These are phyloP conservation scores for Backusella sp. DNA, from an alignment of 192 early-diverging fungal genomes.

Conservation along the genomic window DNA sequence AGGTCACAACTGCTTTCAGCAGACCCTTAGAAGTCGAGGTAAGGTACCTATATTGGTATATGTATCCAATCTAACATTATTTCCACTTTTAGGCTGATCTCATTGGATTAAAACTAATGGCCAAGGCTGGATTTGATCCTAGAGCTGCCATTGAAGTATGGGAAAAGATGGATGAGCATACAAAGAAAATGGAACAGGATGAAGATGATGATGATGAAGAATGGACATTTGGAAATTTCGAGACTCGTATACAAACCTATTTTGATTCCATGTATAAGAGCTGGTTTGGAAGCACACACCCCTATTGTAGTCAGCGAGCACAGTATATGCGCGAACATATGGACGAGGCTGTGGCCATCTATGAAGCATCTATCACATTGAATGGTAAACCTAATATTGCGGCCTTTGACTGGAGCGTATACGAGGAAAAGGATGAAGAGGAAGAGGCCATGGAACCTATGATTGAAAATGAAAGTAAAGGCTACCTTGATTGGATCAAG, in stretches of 20 bases:
- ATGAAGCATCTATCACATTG: conserved; percentile 13
- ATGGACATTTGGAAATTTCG: not conserved
- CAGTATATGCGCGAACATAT: conserved; percentile 27
- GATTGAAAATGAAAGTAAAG: not conserved
- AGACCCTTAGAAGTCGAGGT: not conserved
- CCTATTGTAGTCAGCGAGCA: conserved; percentile 17
- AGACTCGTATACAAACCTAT: conserved; percentile 4
- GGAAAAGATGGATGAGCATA: conserved; percentile 40
- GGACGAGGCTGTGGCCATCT: conserved; percentile 13
- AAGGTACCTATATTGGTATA: not conserved
- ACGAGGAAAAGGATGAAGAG: not conserved
- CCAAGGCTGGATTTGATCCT: conserved; percentile 51
- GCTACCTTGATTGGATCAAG: not conserved
- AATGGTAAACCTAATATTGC: conserved; percentile 18
- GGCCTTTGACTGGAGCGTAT: not conserved
- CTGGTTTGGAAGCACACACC: conserved; percentile 29
- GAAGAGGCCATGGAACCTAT: not conserved
- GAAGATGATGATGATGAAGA: not conserved
- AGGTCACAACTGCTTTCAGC: not conserved
- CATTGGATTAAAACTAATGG: conserved; percentile 46
- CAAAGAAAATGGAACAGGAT: not conserved
- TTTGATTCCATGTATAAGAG: conserved; percentile 2
- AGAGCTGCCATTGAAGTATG: conserved; percentile 44
- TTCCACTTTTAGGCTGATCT: conserved; percentile 35
- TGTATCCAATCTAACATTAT: not conserved